Conservation (phyloP, 495 filamentous ascomycete species). For the Neurospora cerealis region DNA sequence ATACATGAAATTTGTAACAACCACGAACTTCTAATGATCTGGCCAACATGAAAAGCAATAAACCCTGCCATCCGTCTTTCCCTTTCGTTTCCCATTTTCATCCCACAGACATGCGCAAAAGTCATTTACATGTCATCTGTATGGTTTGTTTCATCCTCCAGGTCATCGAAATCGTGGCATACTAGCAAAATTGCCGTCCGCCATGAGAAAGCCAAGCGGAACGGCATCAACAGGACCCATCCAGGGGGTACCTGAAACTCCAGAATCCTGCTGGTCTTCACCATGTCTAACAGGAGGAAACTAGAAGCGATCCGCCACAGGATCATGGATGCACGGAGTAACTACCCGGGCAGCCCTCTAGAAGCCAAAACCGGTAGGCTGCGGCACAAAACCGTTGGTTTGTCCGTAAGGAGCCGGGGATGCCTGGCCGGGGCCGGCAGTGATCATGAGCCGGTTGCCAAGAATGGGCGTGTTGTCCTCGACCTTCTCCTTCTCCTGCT, state of each 20-base stretch:
- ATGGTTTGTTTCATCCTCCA: not conserved
- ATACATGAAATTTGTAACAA: not conserved
- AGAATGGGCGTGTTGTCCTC: conserved; percentile 93
- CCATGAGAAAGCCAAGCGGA: not conserved
- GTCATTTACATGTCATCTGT: not conserved
- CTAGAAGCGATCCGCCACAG: conserved; percentile 4
- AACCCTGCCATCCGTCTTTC: not conserved
- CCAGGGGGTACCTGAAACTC: not conserved
- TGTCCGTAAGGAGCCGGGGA: conserved; percentile 58
- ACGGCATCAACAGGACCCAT: not conserved
- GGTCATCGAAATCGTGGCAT: not conserved
- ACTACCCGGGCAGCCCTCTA: conserved; percentile 24
- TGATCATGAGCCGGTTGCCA: conserved; percentile 89
- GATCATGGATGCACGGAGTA: conserved; percentile 16
- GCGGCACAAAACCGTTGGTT: conserved; percentile 71
- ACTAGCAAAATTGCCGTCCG: not conserved
- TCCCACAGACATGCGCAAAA: not conserved
- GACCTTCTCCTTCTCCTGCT: conserved; percentile 75
- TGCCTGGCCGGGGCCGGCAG: conserved; percentile 63
- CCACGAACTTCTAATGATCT: not conserved
- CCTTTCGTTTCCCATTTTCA: not conserved
- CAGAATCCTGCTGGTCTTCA: not conserved
- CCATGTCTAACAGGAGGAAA: conserved; percentile 5
- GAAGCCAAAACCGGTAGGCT: conserved; percentile 60
- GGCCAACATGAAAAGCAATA: not conserved